Percentiles rank a stretch among this genome's conserved stretches.
These are phyloP conservation scores for Begonia peltatifolia DNA, from an alignment of 306 rosid genomes.

Conservation along the genomic window DNA sequence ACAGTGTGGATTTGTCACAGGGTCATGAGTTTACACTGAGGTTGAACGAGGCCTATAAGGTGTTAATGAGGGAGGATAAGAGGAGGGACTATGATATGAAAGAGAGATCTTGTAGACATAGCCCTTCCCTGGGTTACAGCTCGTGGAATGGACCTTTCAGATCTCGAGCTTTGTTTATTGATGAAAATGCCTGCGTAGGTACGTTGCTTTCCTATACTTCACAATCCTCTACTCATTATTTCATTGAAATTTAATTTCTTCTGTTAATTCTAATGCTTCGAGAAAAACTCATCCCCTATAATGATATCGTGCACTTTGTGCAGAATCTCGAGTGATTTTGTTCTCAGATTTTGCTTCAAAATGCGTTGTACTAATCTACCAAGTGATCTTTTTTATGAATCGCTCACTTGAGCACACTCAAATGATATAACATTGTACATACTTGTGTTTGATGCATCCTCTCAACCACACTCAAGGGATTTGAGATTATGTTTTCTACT, in stretches of 20 bases:
- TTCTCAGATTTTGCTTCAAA: too few relatives aligned
- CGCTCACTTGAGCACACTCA: too few relatives aligned
- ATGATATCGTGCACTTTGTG: too few relatives aligned
- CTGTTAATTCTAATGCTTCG: background rate
- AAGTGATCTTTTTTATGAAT: too few relatives aligned
- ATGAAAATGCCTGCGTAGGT: slow-evolving; percentile 80
- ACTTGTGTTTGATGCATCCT: too few relatives aligned
- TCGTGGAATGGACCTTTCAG: slow-evolving; percentile 60
- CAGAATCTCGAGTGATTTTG: too few relatives aligned
- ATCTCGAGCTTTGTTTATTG: slow-evolving; percentile 67
- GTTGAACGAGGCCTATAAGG: slow-evolving; percentile 62
- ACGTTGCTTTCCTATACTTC: background rate
- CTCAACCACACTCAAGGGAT: too few relatives aligned
- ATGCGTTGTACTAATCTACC: too few relatives aligned
- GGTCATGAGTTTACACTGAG: slow-evolving; percentile 49
- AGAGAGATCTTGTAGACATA: slow-evolving; percentile 18
- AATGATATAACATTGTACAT: too few relatives aligned
- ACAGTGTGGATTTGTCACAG: slow-evolving; percentile 9
- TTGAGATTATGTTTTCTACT: too few relatives aligned
- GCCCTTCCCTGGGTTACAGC: slow-evolving; percentile 30
- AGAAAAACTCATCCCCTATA: too few relatives aligned
- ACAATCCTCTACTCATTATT: background rate
- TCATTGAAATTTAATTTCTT: background rate
- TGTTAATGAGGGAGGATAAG: slow-evolving; percentile 43
- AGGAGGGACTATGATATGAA: slow-evolving; percentile 48